phyloP scores from a whole-genome alignment of 176 grass and related monocot genomes.

The Eragrostis nindensis region DNA sequence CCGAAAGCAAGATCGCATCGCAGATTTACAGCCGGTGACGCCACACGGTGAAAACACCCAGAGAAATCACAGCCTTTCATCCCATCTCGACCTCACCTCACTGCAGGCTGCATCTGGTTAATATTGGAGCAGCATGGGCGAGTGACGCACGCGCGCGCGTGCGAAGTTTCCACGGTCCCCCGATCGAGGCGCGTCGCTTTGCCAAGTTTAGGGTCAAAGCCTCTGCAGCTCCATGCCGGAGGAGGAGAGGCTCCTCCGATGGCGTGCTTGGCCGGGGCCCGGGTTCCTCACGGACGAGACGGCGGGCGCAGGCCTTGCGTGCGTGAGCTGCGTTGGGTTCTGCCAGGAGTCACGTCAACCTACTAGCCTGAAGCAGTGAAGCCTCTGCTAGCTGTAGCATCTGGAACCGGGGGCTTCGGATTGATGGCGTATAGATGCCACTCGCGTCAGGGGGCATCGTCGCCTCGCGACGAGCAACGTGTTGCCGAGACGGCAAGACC shows the following conservation, averaged over 20 bases:
- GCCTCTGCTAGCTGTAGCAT: not conserved
- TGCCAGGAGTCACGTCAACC: not conserved
- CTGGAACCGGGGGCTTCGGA: not conserved
- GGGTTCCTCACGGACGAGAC: not conserved
- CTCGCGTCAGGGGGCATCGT: not conserved
- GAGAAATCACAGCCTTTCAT: too few relatives aligned
- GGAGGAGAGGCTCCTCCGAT: too few relatives aligned
- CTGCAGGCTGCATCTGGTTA: too few relatives aligned
- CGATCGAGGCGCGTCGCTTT: not conserved
- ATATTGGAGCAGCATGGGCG: too few relatives aligned
- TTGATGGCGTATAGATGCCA: not conserved
- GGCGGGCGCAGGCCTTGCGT: not conserved
- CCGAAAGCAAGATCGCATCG: too few relatives aligned
- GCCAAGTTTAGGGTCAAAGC: not conserved
- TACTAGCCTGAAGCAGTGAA: too few relatives aligned
- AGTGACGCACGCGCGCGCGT: too few relatives aligned
- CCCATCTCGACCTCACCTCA: too few relatives aligned
- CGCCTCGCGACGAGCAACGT: too few relatives aligned
- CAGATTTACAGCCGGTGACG: too few relatives aligned
- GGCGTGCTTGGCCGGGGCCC: slow-evolving; percentile 7
- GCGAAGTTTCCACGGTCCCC: not conserved
- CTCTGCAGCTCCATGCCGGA: not conserved
- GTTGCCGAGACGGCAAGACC: too few relatives aligned
- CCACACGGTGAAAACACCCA: too few relatives aligned
- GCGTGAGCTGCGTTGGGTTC: not conserved